Percentiles rank a stretch among this genome's conserved stretches.
These are phyloP conservation scores for Kwoniella sp. DNA, from an alignment of 768 basidiomycete genomes.

Conservation along the genomic window DNA sequence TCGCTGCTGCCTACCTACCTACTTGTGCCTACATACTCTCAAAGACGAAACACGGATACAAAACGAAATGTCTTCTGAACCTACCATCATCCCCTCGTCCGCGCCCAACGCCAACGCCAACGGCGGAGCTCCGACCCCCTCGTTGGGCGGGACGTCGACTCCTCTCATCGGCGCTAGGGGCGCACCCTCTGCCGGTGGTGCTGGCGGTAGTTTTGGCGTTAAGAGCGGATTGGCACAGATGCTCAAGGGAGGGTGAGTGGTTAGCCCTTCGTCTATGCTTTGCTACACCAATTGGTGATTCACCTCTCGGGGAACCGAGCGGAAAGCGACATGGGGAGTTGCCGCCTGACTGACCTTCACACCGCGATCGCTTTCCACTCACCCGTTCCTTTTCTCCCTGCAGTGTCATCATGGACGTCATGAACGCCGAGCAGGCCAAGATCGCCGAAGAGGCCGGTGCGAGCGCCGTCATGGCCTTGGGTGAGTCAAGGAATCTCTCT, in stretches of 20 bases:
- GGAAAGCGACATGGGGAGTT: too few relatives aligned
- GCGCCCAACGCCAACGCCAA: conserved; percentile 32
- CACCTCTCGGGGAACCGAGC: conserved; percentile 59
- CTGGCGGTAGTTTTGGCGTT: conserved; percentile 60
- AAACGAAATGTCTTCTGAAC: conserved; percentile 24
- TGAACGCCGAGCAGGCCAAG: conserved; percentile 65
- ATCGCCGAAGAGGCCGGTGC: conserved; percentile 98
- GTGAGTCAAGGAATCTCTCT: conserved; percentile 27
- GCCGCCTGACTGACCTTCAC: not conserved
- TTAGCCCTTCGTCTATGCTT: not conserved
- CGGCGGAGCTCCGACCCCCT: conserved; percentile 13
- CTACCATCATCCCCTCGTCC: conserved; percentile 48
- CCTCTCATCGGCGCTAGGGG: conserved; percentile 35
- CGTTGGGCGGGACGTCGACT: conserved; percentile 37
- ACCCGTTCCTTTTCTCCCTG: not conserved
- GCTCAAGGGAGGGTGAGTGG: conserved; percentile 66
- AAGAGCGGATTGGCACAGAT: conserved; percentile 95
- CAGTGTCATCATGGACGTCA: conserved; percentile 76
- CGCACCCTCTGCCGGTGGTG: conserved; percentile 31
- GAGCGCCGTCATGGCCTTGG: conserved; percentile 82
- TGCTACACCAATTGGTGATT: not conserved
- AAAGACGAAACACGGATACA: too few relatives aligned
- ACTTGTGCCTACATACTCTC: too few relatives aligned
- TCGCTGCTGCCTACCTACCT: too few relatives aligned
- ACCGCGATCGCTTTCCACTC: not conserved